Conservation (phyloP, 306 rosid species). For the Sechiopsis laciniata region DNA sequence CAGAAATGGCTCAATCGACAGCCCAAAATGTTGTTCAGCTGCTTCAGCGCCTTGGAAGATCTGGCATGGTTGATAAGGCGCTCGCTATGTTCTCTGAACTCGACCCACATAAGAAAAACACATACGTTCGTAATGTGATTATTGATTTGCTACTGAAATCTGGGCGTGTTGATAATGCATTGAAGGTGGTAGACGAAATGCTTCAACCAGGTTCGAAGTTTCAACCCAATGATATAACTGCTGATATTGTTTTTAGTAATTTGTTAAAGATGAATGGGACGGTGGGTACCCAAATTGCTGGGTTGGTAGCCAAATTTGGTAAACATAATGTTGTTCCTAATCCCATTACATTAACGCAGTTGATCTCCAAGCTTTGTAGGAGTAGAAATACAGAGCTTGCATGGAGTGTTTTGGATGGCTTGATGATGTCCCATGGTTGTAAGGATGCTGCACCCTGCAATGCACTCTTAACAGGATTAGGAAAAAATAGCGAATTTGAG, state of each 20-base stretch:
- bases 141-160: constrained; percentile 29
- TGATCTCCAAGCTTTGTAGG: constrained; percentile 50
- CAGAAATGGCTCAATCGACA: constrained; percentile 28
- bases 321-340: constrained; percentile 42
- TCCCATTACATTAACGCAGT: constrained; percentile 38
- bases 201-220: constrained; percentile 30
- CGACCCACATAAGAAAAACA: constrained; percentile 35
- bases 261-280: constrained; percentile 29
- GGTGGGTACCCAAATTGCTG: constrained; percentile 37
- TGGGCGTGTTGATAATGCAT: constrained; percentile 38
- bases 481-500: constrained; percentile 35
- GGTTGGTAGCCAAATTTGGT: constrained; percentile 46
- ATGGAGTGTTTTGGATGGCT: constrained; percentile 51
- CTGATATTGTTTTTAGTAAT: constrained; percentile 36
- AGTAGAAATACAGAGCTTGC: constrained; percentile 40
- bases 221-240: constrained; percentile 40
- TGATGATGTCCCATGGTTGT: constrained; percentile 45
- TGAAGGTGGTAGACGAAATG: constrained; percentile 66
- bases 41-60: constrained; percentile 32
- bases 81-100: constrained; percentile 34
- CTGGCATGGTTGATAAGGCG: constrained; percentile 45
- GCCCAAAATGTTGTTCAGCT: constrained; percentile 31
- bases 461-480: constrained; percentile 58
- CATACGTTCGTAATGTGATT: constrained; percentile 41
- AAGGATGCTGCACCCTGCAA: constrained; percentile 58